These are phyloP conservation scores for Punica granatum DNA, from an alignment of 345 rosid species.

Conservation along the genomic window DNA sequence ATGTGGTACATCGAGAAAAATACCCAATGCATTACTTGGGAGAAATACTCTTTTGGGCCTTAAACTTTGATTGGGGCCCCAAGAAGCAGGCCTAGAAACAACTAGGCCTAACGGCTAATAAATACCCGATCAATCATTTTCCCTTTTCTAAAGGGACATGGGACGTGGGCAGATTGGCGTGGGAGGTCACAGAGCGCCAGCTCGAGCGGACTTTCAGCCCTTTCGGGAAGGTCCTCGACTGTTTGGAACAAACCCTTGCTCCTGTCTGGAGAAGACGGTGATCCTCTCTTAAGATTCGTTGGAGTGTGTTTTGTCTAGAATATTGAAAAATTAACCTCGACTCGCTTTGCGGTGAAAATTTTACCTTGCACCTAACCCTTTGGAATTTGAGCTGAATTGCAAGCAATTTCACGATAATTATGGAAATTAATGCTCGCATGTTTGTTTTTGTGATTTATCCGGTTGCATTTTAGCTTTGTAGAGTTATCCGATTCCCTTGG, in stretches of 20 bases:
- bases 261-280: not conserved
- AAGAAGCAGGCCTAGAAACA: not conserved
- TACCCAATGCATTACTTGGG: no score
- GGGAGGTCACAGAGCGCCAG: constrained; percentile 77
- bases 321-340: not conserved
- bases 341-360: not conserved
- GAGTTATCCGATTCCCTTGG: not conserved
- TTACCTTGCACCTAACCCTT: not conserved
- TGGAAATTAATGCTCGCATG: not conserved
- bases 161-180: constrained; percentile 74
- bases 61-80: not conserved
- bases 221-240: constrained; percentile 76
- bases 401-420: not conserved
- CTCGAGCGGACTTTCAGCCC: constrained; percentile 75
- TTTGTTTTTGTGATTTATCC: not conserved
- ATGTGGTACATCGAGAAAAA: no score
- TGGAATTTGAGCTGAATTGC: not conserved
- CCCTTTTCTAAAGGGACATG: not conserved
- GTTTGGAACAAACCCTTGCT: constrained; percentile 44
- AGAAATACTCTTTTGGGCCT: no score
- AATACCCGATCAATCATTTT: constrained; percentile 12
- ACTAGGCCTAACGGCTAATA: no score
- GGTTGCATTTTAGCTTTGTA: no score
- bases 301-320: not conserved
- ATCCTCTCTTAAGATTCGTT: not conserved